Evolutionary conservation across 1,139 yeast species (phyloP), one percentile per base, ranked within the genome.

Genomic region (Meyerozyma athensensis): DNA sequence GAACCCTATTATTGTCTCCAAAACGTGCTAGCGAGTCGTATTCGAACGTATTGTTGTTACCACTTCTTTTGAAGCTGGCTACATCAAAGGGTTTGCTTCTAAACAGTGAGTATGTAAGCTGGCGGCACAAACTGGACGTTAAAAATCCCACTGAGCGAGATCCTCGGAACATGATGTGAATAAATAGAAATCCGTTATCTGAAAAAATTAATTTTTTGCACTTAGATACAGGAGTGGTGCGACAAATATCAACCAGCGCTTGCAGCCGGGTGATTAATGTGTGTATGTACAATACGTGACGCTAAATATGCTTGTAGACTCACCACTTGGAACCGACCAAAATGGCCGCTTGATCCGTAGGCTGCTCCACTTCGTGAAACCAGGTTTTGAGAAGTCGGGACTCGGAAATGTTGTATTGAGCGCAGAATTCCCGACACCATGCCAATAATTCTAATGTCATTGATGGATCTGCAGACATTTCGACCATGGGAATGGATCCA

Each of bases 311-410:
- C n/a, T n/a, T n/a, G n/a, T n/a, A n/a, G n/a, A n/a, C n/a, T 33
- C 48, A 70, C 76, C 76, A 70, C 43, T 66, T 70, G 8, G 73
- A 69, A 7, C 73, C 74, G 14, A 70, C 54, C 39, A 70, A 47
- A 13, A 65, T 60, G 8, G 68, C 58, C 34, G 65, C 59, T 4
- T 74, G 71, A 50, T 76, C 81, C 4, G 70, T 68, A 4, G 75
- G 73, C 47, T 71, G 65, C 40, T 73, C 80, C 35, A 77, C 75
- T 37, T 63, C 71, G 38, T 64, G 65, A 50, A 78, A 78, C 47
- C 65, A 63, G 1, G 80, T 74, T 38, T 63, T 57, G 41, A 68
- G 53, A 36, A 78, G 46, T 43, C 83, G 57, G 8, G 58, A 54
- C 34, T 58, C 61, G 17, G 45, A 42, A 7, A 74, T 52, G 4